These are phyloP conservation scores for Penicillium glabrum DNA, from an alignment of 2,329 filamentous ascomycete genomes.

Conservation along the genomic window DNA sequence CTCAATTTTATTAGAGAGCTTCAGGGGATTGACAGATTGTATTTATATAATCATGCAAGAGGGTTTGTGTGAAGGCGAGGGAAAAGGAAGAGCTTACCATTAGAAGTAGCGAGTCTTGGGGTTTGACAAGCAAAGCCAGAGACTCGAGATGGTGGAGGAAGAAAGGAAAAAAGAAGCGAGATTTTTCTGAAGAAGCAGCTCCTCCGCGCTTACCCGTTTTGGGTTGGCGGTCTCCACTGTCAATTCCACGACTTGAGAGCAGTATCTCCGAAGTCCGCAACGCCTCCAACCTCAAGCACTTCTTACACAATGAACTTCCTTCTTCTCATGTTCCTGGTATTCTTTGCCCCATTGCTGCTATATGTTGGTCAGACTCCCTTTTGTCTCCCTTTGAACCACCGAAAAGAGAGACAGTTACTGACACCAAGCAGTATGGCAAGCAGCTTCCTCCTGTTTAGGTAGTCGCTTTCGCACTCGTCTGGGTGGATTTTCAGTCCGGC, in stretches of 20 bases:
- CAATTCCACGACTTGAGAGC: not conserved
- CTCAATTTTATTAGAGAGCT: slow-evolving; percentile 45
- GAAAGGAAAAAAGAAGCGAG: slow-evolving; percentile 17
- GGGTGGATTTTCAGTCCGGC: slow-evolving; percentile 45
- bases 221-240: slow-evolving; percentile 2
- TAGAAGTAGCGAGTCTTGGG: slow-evolving; percentile 18
- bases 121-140: slow-evolving; percentile 32
- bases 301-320: slow-evolving; percentile 33
- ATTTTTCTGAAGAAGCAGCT: slow-evolving; percentile 17
- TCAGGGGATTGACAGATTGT: slow-evolving; percentile 85
- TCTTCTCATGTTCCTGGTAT: slow-evolving; percentile 35
- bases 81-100: slow-evolving; percentile 30
- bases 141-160: slow-evolving; percentile 12
- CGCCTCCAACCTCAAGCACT: not conserved
- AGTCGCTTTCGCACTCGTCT: slow-evolving; percentile 52
- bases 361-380: slow-evolving; percentile 30
- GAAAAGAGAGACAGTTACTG: slow-evolving; percentile 9
- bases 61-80: not conserved
- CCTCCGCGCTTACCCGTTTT: slow-evolving; percentile 14
- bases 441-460: slow-evolving; percentile 57
- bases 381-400: not conserved
- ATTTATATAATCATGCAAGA: slow-evolving; percentile 64
- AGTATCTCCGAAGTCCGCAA: not conserved
- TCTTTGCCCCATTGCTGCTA: slow-evolving; percentile 39
- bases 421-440: slow-evolving; percentile 48